A percentile compares a stretch with the other conserved stretches of the same genome.
Evolutionary conservation across 2,329 filamentous ascomycete genomes (phyloP).

Genomic region (Furcasterigmium furcatum): DNA sequence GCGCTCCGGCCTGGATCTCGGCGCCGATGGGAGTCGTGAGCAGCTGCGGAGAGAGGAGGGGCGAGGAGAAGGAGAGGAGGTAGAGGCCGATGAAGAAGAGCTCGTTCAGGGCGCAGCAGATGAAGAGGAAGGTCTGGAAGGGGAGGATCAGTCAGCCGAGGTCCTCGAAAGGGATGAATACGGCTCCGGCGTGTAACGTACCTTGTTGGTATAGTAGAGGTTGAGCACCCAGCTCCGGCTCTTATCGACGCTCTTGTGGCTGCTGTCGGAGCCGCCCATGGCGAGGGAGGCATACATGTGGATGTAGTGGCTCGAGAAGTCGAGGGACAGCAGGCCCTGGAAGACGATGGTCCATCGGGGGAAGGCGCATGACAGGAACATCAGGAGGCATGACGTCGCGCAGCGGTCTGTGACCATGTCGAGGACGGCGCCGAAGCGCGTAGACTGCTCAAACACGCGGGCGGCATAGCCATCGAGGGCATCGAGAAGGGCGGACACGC

Average conservation of each 20-base stretch:
- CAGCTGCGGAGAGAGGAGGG: conserved; percentile 81
- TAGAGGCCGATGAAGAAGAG: conserved; percentile 98
- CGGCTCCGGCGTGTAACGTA: conserved; percentile 30
- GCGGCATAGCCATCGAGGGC: conserved; percentile 95
- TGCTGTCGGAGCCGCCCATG: conserved; percentile 75
- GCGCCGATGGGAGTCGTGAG: conserved; percentile 52
- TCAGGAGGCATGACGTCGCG: conserved; percentile 90
- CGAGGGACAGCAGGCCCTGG: conserved; percentile 87
- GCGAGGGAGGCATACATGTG: conserved; percentile 96
- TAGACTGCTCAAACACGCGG: conserved; percentile 76
- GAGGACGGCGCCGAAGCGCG: conserved; percentile 91
- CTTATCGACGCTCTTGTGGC: conserved; percentile 93
- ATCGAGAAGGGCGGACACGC: conserved; percentile 90
- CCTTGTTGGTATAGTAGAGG: conserved; percentile 96
- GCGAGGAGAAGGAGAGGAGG: conserved; percentile 93
- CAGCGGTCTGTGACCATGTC: conserved; percentile 99
- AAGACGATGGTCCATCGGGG: conserved; percentile 92
- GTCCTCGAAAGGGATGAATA: too few relatives aligned
- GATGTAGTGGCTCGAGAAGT: conserved; percentile 96
- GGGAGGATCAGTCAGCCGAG: background rate
- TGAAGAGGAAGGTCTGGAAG: conserved; percentile 80
- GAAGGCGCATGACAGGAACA: conserved; percentile 93
- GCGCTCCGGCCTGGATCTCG: conserved; percentile 61
- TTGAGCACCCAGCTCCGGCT: conserved; percentile 86
- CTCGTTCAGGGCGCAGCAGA: conserved; percentile 89